These are phyloP conservation scores for Colletotrichum sp. DNA, from an alignment of 2,329 filamentous ascomycete species.

Conservation along the genomic window DNA sequence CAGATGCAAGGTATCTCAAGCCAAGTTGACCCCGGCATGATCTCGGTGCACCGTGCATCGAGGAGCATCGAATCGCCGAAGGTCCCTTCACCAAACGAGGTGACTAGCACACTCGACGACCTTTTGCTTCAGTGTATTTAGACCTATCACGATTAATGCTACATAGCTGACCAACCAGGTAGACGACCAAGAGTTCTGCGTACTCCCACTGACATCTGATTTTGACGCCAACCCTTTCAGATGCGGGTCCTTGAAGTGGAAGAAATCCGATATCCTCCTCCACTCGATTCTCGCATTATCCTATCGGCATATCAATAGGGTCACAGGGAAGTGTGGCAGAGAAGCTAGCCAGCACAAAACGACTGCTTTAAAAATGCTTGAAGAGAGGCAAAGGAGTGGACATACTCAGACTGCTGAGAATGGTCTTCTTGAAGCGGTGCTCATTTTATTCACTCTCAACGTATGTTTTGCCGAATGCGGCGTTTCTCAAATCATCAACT, in stretches of 20 bases:
- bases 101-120: not conserved
- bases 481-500: not conserved
- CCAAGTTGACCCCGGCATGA: not conserved
- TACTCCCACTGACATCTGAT: constrained; percentile 36
- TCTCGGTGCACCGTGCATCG: not conserved
- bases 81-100: not conserved
- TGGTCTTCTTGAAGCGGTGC: constrained; percentile 29
- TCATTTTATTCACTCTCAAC: constrained; percentile 37
- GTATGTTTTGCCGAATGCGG: constrained; percentile 19
- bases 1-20: not conserved
- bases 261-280: constrained; percentile 32
- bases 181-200: constrained; percentile 39
- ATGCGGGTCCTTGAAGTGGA: constrained; percentile 23
- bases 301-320: constrained; percentile 31
- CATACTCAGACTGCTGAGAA: not conserved
- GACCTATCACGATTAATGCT: not conserved
- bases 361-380: constrained; percentile 29
- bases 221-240: constrained; percentile 37
- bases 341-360: constrained; percentile 28
- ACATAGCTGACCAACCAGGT: not conserved
- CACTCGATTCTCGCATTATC: constrained; percentile 36
- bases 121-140: not conserved
- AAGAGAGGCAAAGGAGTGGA: constrained; percentile 13
- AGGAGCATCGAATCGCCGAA: not conserved
- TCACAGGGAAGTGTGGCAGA: constrained; percentile 25